These are phyloP conservation scores for Lactifluus subvellereus DNA, from an alignment of 768 basidiomycete species.

Conservation along the genomic window DNA sequence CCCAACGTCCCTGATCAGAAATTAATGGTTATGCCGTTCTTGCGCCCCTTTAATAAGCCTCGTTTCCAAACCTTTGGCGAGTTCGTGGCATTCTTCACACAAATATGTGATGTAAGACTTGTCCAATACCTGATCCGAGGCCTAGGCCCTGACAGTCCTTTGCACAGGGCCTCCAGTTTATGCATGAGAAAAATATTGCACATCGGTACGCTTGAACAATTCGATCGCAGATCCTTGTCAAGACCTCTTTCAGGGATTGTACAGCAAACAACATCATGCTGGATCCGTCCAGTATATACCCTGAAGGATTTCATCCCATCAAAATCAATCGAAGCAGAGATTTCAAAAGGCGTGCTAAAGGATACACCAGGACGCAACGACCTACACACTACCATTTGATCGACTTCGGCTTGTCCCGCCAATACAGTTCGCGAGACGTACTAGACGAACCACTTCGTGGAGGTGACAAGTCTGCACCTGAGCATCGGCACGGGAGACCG, in stretches of 20 bases:
- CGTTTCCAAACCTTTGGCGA: slow-evolving; percentile 21
- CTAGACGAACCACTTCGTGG: slow-evolving; percentile 32
- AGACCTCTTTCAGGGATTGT: slow-evolving; percentile 9
- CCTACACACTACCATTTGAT: slow-evolving; percentile 34
- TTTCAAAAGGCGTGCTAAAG: slow-evolving; percentile 24
- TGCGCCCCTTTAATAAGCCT: slow-evolving; percentile 18
- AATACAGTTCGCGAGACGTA: slow-evolving; percentile 29
- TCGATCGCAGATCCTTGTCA: background rate
- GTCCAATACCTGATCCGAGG: background rate
- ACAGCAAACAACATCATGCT: slow-evolving; percentile 27
- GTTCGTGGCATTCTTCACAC: slow-evolving; percentile 22
- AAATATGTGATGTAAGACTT: slow-evolving; percentile 11
- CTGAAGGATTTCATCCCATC: slow-evolving; percentile 29
- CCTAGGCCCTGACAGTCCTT: background rate
- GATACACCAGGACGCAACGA: slow-evolving; percentile 29
- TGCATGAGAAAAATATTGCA: slow-evolving; percentile 27
- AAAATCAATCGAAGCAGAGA: slow-evolving; percentile 22
- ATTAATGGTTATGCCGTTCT: slow-evolving; percentile 20
- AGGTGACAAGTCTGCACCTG: slow-evolving; percentile 38
- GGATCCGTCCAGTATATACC: slow-evolving; percentile 28
- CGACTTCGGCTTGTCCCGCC: slow-evolving; percentile 35
- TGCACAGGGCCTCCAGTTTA: slow-evolving; percentile 26
- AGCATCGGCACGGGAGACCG: slow-evolving; percentile 24
- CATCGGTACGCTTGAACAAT: slow-evolving; percentile 29
- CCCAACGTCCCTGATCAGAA: background rate